Percentiles rank a stretch among this genome's conserved stretches.
Conservation (phyloP, 345 rosid species). For the Populus pruinosa region DNA sequence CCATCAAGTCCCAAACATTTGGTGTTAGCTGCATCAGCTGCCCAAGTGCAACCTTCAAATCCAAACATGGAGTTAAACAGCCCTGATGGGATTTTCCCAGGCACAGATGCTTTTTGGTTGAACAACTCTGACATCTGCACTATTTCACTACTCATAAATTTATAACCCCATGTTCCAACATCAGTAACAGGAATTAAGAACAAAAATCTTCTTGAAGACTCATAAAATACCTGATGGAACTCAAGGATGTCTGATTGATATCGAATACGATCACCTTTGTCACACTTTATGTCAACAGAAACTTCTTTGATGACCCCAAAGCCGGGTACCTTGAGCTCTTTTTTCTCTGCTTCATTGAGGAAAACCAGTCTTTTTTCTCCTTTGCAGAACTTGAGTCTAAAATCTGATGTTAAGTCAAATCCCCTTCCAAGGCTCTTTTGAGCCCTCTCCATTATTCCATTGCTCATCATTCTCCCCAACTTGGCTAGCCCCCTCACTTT, state of each 20-base stretch:
- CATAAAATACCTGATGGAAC: slow-evolving; percentile 55
- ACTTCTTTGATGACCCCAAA: slow-evolving; percentile 53
- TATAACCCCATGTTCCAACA: not conserved
- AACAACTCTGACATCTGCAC: slow-evolving; percentile 82
- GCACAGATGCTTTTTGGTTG: slow-evolving; percentile 52
- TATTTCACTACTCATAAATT: not conserved
- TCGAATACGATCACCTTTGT: slow-evolving; percentile 82
- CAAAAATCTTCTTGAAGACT: too few species aligned
- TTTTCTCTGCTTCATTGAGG: slow-evolving; percentile 48
- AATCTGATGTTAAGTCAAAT: slow-evolving; percentile 78
- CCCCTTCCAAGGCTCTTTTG: slow-evolving; percentile 78
- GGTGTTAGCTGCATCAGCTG: slow-evolving; percentile 60
- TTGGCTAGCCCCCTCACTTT: not conserved
- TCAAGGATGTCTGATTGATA: slow-evolving; percentile 79
- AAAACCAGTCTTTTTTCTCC: slow-evolving; percentile 58
- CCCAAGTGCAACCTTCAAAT: slow-evolving; percentile 69
- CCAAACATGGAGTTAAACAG: slow-evolving; percentile 73
- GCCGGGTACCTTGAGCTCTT: slow-evolving; percentile 57
- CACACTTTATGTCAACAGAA: slow-evolving; percentile 67
- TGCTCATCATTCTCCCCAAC: slow-evolving; percentile 29
- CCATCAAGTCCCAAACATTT: slow-evolving; percentile 74
- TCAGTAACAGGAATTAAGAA: not conserved
- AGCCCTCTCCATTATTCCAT: slow-evolving; percentile 44
- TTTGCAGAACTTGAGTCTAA: slow-evolving; percentile 73
- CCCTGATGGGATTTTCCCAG: slow-evolving; percentile 87